Base-by-base conservation (phyloP, 2,329 filamentous ascomycete species). In the Trichoderma asperellum region DNA sequence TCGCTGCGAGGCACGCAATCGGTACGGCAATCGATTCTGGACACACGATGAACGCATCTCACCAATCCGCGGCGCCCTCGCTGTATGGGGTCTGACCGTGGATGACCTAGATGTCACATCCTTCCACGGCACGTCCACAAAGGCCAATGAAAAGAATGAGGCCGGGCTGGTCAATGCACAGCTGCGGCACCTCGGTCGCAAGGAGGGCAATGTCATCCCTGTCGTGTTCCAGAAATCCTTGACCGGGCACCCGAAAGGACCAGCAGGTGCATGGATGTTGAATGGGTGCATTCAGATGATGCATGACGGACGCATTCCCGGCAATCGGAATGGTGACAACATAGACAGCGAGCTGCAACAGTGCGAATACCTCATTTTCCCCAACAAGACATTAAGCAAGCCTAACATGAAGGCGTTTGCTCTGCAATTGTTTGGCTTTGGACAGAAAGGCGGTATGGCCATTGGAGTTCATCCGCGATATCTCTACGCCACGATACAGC, bases 111-210 rank as follows among this genome's bases (percentile, higher is more conserved):
- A 86, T 74, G 92, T 97, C 72, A 93, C 93, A 16, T 97, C 93
- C 11, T 96, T 97, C 91, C 94, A 97, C 83, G 94, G 94, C 75
- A 97, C 94, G 37, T 97, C 94, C 1, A 97, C 94, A 70, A 92
- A 95, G 77, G 93, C 93, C 72, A 97, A 97, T 80, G 94, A 97
- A 85, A 97, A 96, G 89, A 97, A 97, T 81, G 94, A 97, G 81
- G 96, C 93, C 35, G 24, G 24, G 24, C 24, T 24, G 24, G 24
- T 93, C 94, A 66, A 93, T 96, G 76, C 90, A 12, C 53, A 56
- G 27, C 29, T 56, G 2, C 7, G 27, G 12, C 53, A 56, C 32
- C 16, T 56, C 2, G 53, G 53, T 11, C 53, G 53, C 27, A 56
- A 27, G 16, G 27, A 56, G 24, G 53, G 53, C 53, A 56, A 56